A percentile compares a stretch with the other conserved stretches of the same genome.
Conservation (phyloP, 305 asterid genomes). For the Fraxinus nigra region DNA sequence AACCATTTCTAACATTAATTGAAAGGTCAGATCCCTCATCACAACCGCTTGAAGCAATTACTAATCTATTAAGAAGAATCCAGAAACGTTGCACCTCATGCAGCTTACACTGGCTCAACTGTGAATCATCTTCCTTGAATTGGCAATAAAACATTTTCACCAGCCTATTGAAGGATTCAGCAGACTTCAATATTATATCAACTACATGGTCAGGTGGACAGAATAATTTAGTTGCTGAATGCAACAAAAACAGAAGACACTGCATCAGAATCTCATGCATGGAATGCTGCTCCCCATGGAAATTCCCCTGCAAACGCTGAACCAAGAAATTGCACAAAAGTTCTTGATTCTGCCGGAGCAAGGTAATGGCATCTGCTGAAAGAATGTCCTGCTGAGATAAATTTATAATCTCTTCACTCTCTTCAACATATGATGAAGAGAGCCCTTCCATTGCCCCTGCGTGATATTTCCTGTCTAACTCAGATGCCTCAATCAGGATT, state of each 20-base stretch:
- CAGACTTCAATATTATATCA: constrained; percentile 72
- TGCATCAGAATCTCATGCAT: constrained; percentile 89
- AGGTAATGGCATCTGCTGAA: constrained; percentile 87
- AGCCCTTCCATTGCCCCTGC: constrained; percentile 34
- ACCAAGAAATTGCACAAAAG: constrained; percentile 70
- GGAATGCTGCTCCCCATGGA: constrained; percentile 54
- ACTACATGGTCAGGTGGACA: constrained; percentile 76
- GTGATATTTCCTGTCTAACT: constrained; percentile 61
- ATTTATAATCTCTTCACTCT: constrained; percentile 42
- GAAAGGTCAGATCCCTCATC: constrained; percentile 59
- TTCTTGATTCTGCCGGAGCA: constrained; percentile 84
- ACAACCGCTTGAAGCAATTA: constrained; percentile 87
- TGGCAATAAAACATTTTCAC: constrained; percentile 53
- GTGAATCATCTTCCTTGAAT: constrained; percentile 58
- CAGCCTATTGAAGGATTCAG: constrained; percentile 60
- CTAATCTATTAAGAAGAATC: constrained; percentile 79
- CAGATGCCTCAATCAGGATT: constrained; percentile 90
- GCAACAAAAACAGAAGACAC: constrained; percentile 83
- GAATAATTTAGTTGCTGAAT: constrained; percentile 75
- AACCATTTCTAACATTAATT: constrained; percentile 52
- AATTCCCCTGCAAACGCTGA: constrained; percentile 55
- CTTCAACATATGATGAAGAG: constrained; percentile 47
- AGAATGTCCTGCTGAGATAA: constrained; percentile 55
- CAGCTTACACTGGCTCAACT: constrained; percentile 47
- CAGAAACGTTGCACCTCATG: constrained; percentile 70